A percentile compares a stretch with the other conserved stretches of the same genome.
Conservation (phyloP, 1,284 basidiomycete species). For the Tylopilus sp. region DNA sequence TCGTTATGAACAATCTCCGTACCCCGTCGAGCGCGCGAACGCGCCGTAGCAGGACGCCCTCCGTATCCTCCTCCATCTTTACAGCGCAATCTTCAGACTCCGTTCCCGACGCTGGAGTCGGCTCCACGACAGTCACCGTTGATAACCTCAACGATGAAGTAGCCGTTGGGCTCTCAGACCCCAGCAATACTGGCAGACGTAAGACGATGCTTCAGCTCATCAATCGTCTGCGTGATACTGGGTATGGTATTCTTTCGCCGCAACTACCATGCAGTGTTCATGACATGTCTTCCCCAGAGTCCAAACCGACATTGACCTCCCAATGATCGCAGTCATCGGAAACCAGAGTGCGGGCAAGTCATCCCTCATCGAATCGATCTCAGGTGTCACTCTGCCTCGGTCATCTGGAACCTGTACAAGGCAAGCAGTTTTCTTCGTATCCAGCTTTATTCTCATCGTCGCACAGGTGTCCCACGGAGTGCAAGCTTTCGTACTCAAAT, state of each 20-base stretch:
- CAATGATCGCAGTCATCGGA: slow-evolving; percentile 64
- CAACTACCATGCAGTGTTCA: not conserved
- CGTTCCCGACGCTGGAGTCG: not conserved
- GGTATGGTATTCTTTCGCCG: slow-evolving; percentile 34
- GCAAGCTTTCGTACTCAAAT: slow-evolving; percentile 47
- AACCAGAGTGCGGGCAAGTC: slow-evolving; percentile 69
- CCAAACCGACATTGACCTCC: slow-evolving; percentile 62
- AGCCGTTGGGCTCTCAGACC: slow-evolving; percentile 45
- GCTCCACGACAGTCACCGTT: not conserved
- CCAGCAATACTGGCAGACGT: slow-evolving; percentile 34
- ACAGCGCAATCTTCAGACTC: not conserved
- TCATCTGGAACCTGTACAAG: slow-evolving; percentile 64
- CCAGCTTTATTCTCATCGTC: not conserved
- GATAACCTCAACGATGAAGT: not conserved
- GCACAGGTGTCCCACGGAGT: slow-evolving; percentile 67
- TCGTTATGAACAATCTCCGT: not conserved
- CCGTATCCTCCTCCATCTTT: not conserved
- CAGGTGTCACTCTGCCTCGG: slow-evolving; percentile 63
- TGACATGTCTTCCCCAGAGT: slow-evolving; percentile 38
- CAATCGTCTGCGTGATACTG: slow-evolving; percentile 52
- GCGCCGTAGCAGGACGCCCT: not conserved
- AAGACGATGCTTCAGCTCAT: slow-evolving; percentile 48
- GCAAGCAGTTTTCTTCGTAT: slow-evolving; percentile 27
- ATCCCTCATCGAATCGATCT: slow-evolving; percentile 69
- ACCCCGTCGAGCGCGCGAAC: not conserved